These are phyloP conservation scores for Fusarium napiforme DNA, from an alignment of 2,329 filamentous ascomycete genomes.

Conservation along the genomic window DNA sequence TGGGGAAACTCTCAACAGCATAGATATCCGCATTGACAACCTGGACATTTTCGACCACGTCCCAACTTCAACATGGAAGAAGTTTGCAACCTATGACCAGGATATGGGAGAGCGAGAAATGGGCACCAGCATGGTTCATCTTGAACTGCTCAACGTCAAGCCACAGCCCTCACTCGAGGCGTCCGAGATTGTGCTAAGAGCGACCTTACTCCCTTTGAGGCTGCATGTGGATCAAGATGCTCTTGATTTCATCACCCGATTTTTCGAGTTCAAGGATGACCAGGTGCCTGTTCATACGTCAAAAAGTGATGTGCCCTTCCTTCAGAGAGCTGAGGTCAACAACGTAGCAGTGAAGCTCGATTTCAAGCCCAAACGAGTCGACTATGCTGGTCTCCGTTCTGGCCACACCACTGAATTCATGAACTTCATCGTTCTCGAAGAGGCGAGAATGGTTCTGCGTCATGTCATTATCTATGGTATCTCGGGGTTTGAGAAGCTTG, in stretches of 20 bases:
- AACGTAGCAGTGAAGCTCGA: conserved; percentile 85
- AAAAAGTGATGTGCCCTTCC: conserved; percentile 80
- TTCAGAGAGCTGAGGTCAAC: conserved; percentile 89
- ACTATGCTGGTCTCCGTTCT: conserved; percentile 91
- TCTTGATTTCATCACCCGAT: conserved; percentile 94
- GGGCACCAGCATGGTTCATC: conserved; percentile 87
- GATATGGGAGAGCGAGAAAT: conserved; percentile 88
- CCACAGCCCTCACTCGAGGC: conserved; percentile 86
- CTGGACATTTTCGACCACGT: conserved; percentile 95
- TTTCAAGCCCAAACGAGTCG: conserved; percentile 98
- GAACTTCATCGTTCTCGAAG: conserved; percentile 96
- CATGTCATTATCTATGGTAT: conserved; percentile 95
- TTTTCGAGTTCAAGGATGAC: conserved; percentile 97
- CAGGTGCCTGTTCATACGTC: conserved; percentile 63
- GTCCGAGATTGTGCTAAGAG: conserved; percentile 87
- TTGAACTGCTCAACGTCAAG: conserved; percentile 88
- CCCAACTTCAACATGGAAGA: conserved; percentile 96
- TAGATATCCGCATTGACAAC: conserved; percentile 84
- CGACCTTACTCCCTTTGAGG: conserved; percentile 82
- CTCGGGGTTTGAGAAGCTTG: conserved; percentile 88
- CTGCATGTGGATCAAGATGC: conserved; percentile 98
- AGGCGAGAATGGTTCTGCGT: conserved; percentile 84
- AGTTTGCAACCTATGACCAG: conserved; percentile 93
- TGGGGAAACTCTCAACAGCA: conserved; percentile 86
- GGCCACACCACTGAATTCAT: conserved; percentile 97